phyloP scores from a whole-genome alignment of 2,329 filamentous ascomycete genomes.

The Talaromyces sp. region DNA sequence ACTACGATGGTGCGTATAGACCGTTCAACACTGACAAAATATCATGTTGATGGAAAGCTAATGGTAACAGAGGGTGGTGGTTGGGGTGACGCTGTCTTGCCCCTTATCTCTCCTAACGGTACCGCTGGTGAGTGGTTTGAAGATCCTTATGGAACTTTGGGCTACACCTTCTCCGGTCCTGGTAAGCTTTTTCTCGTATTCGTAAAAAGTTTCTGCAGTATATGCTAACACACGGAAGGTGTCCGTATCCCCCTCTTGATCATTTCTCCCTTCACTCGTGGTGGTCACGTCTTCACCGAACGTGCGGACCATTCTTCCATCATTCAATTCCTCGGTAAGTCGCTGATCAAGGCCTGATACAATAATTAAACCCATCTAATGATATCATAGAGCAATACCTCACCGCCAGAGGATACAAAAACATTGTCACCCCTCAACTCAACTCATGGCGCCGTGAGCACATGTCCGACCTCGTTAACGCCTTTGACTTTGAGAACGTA shows the following conservation, averaged over 20 bases:
- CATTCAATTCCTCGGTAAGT: slow-evolving; percentile 46
- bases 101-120: slow-evolving; percentile 48
- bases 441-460: slow-evolving; percentile 25
- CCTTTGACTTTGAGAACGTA: slow-evolving; percentile 37
- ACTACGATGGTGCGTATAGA: slow-evolving; percentile 9
- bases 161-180: slow-evolving; percentile 44
- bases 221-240: slow-evolving; percentile 18
- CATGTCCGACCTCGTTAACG: slow-evolving; percentile 50
- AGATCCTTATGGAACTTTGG: slow-evolving; percentile 42
- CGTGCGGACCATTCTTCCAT: slow-evolving; percentile 56
- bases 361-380: not conserved
- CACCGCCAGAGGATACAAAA: slow-evolving; percentile 7
- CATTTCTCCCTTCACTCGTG: slow-evolving; percentile 55
- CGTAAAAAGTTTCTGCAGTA: not conserved
- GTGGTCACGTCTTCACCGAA: slow-evolving; percentile 54
- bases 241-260: slow-evolving; percentile 55
- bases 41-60: not conserved
- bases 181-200: slow-evolving; percentile 9
- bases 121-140: slow-evolving; percentile 54
- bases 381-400: slow-evolving; percentile 3
- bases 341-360: not conserved
- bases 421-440: slow-evolving; percentile 6
- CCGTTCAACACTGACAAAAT: too few species aligned
- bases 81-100: slow-evolving; percentile 54
- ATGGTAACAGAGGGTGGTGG: slow-evolving; percentile 48